Evolutionary conservation across 2,329 filamentous ascomycete genomes (phyloP).

Genomic region (Colletotrichum tanaceti): DNA sequence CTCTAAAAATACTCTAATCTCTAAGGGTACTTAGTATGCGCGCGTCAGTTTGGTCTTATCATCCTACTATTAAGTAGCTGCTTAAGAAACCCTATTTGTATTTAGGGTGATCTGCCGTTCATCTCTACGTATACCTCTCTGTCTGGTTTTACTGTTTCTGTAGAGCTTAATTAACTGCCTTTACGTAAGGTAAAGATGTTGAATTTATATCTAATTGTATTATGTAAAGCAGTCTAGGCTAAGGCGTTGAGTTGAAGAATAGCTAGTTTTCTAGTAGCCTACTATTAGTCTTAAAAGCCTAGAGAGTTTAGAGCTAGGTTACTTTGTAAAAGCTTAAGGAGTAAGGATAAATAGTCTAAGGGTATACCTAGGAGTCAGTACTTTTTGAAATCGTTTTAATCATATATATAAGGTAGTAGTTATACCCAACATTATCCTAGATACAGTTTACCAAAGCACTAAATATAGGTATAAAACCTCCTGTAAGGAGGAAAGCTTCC

Average conservation of each 20-base stretch:
- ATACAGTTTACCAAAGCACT: no score
- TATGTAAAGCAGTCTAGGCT: conserved; percentile 15
- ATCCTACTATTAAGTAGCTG: conserved; percentile 20
- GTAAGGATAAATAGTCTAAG: conserved; percentile 22
- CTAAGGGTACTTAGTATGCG: background rate
- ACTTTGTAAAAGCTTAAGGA: conserved; percentile 20
- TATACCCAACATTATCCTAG: no score
- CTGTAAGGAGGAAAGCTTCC: no score
- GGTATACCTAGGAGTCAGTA: background rate
- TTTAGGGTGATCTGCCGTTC: background rate
- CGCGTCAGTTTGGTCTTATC: conserved; percentile 16
- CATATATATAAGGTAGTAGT: no score
- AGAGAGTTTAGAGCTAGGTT: background rate
- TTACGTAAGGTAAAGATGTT: conserved; percentile 2
- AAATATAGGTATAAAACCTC: no score
- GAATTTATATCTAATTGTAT: conserved; percentile 27
- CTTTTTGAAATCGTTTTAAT: no score
- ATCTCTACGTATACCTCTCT: background rate
- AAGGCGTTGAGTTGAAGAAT: conserved; percentile 24
- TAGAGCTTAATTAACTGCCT: background rate
- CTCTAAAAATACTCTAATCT: background rate
- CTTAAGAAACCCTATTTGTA: conserved; percentile 14
- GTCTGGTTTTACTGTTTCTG: background rate
- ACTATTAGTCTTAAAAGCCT: conserved; percentile 11
- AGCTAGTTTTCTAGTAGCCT: conserved; percentile 14